phyloP scores from a whole-genome alignment of 2,329 filamentous ascomycete species.

The Fusarium sp. region DNA sequence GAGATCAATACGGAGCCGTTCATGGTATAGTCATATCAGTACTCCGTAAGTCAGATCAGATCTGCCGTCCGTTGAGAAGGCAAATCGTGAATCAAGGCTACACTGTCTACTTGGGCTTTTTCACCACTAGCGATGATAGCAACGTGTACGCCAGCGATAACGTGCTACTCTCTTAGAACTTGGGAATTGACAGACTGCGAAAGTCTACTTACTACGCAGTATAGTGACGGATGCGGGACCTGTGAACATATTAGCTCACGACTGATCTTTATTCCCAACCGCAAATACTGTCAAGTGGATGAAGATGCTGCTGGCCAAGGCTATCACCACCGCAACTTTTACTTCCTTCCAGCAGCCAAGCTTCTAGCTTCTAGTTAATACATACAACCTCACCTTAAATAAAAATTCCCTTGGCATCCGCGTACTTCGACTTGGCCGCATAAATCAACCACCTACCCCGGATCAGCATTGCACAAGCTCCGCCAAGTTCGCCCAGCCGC shows the following conservation, averaged over 20 bases:
- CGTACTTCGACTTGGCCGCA: conserved; percentile 15
- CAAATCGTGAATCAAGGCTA: too few relatives aligned
- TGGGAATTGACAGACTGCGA: too few relatives aligned
- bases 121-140: too few relatives aligned
- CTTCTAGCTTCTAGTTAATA: background rate
- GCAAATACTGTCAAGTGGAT: background rate
- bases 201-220: too few relatives aligned
- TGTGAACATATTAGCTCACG: background rate
- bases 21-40: background rate
- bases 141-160: too few relatives aligned
- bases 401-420: conserved; percentile 10
- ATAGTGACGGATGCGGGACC: too few relatives aligned
- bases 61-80: background rate
- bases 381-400: background rate
- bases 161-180: too few relatives aligned
- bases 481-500: conserved; percentile 28
- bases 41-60: background rate
- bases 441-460: conserved; percentile 19
- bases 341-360: conserved; percentile 17
- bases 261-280: background rate
- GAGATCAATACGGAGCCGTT: background rate
- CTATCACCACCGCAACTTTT: background rate
- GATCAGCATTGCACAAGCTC: conserved; percentile 30
- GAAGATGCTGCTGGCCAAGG: conserved; percentile 16
- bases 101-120: too few relatives aligned